Conservation (phyloP, 2,329 filamentous ascomycete species). For the Aspergillus aculeatinus region DNA sequence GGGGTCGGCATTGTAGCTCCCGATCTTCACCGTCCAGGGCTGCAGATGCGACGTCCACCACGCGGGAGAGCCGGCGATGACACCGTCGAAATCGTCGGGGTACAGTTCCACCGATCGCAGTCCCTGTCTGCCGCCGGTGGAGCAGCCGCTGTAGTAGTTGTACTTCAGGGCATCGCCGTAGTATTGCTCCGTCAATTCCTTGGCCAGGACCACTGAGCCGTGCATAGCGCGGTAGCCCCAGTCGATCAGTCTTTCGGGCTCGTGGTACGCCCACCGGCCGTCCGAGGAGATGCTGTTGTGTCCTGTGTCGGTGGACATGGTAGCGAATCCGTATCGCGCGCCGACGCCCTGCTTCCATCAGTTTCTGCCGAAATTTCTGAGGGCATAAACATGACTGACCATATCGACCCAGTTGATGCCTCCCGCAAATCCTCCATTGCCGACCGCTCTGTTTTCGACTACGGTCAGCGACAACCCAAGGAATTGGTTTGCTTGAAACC, state of each 20-base stretch:
- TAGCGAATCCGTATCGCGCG: neutral
- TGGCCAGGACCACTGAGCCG: conserved; percentile 50
- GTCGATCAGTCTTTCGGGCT: conserved; percentile 29
- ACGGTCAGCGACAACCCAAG: neutral
- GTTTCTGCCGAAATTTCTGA: too few relatives aligned
- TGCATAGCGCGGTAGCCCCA: conserved; percentile 47
- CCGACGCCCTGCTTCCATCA: neutral
- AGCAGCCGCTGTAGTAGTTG: conserved; percentile 53
- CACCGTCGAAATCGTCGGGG: conserved; percentile 59
- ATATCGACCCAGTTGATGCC: neutral
- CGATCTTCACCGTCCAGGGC: neutral
- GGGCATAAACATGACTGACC: neutral
- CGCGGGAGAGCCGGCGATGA: conserved; percentile 51
- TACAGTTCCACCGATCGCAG: conserved; percentile 54
- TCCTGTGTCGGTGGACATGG: neutral
- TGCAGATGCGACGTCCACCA: conserved; percentile 47
- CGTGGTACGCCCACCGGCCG: neutral
- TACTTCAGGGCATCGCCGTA: conserved; percentile 46
- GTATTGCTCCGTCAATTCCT: conserved; percentile 49
- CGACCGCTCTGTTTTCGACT: neutral
- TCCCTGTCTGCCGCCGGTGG: conserved; percentile 60
- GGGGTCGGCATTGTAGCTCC: neutral
- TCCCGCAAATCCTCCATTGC: neutral
- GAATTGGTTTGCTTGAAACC: neutral
- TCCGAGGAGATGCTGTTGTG: neutral